These are phyloP conservation scores for Coffea humblotiana DNA, from an alignment of 305 asterid genomes.

Conservation along the genomic window DNA sequence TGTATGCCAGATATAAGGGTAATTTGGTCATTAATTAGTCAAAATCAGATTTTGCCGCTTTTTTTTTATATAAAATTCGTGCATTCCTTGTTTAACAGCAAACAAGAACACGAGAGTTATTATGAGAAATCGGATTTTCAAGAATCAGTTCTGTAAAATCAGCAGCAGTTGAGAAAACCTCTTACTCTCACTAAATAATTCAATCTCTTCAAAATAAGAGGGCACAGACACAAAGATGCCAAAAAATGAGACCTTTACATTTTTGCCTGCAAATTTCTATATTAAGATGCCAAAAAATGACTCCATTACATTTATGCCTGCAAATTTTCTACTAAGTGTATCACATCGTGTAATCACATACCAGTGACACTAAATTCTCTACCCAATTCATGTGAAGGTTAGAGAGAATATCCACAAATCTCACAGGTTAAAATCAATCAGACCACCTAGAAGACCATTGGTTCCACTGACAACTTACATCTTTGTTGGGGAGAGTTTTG, in stretches of 20 bases:
- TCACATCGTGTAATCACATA: neutral
- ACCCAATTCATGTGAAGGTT: neutral
- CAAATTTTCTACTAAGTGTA: neutral
- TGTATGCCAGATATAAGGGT: no score
- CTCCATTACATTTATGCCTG: neutral
- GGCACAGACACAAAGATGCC: neutral
- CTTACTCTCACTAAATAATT: neutral
- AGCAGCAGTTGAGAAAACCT: neutral
- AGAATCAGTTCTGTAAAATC: no score
- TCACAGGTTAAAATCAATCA: neutral
- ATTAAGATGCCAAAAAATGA: no score
- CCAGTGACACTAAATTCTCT: neutral
- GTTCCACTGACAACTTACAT: constrained; percentile 41
- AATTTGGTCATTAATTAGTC: no score
- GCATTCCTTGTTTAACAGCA: no score
- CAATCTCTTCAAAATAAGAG: neutral
- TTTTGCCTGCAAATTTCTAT: no score
- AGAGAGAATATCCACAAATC: neutral
- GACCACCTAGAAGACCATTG: neutral
- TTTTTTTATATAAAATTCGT: no score
- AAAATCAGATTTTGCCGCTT: no score
- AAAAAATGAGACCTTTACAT: neutral
- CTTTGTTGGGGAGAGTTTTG: constrained; percentile 41
- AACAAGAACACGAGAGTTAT: no score
- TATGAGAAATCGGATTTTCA: no score